These are phyloP conservation scores for Coccomyxa sp. DNA, from an alignment of 139 green algal genomes.

Conservation along the genomic window DNA sequence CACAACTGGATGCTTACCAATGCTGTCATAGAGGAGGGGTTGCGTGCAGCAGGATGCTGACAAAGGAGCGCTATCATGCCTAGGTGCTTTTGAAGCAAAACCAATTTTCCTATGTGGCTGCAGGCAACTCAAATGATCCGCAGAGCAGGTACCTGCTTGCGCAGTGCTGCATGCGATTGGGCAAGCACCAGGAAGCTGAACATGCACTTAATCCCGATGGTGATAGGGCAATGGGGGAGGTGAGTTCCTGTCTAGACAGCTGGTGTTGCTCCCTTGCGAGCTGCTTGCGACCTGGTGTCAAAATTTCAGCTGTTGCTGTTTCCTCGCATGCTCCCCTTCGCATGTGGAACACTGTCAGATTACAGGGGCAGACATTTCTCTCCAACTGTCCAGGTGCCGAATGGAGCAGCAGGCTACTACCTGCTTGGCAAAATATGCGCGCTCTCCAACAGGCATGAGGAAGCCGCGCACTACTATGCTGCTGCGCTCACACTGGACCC, in stretches of 20 bases:
- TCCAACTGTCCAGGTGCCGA: slow-evolving; percentile 54
- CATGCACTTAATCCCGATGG: slow-evolving; percentile 49
- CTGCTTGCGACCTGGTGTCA: too few relatives aligned
- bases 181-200: slow-evolving; percentile 78
- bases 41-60: not conserved
- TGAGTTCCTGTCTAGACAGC: not conserved
- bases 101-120: not conserved
- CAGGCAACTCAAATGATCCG: not conserved
- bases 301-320: too few relatives aligned
- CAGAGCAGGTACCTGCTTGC: slow-evolving; percentile 79
- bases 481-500: slow-evolving; percentile 72
- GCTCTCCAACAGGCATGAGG: slow-evolving; percentile 44
- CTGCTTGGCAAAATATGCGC: slow-evolving; percentile 75
- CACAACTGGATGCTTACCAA: not conserved
- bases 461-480: slow-evolving; percentile 61
- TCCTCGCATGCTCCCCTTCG: too few relatives aligned
- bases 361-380: too few relatives aligned
- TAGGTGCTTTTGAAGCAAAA: not conserved
- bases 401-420: slow-evolving; percentile 78
- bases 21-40: not conserved
- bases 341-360: too few relatives aligned
- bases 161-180: slow-evolving; percentile 70
- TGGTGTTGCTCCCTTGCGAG: too few relatives aligned
- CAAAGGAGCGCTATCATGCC: not conserved
- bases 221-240: slow-evolving; percentile 6